Percentiles rank a stretch among this genome's conserved stretches.
These are phyloP conservation scores for Evansstolkia leycettana DNA, from an alignment of 495 filamentous ascomycete genomes.

Conservation along the genomic window DNA sequence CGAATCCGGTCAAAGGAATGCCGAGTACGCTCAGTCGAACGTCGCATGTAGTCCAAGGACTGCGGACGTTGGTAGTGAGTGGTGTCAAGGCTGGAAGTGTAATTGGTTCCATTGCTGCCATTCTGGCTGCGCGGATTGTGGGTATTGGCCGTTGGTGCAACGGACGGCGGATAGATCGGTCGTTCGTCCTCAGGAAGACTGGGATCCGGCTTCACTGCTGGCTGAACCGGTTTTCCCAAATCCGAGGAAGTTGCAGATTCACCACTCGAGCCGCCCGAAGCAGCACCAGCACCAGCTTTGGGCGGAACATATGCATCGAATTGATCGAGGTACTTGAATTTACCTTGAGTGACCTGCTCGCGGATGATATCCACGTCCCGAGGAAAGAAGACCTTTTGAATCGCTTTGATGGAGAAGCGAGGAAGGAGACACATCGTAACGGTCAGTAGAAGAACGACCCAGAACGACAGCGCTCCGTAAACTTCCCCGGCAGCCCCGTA, in stretches of 20 bases:
- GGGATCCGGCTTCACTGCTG: slow-evolving; percentile 39
- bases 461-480: slow-evolving; percentile 73
- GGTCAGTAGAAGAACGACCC: slow-evolving; percentile 66
- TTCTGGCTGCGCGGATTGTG: slow-evolving; percentile 78
- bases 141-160: slow-evolving; percentile 61
- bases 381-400: slow-evolving; percentile 90
- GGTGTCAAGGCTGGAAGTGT: slow-evolving; percentile 52
- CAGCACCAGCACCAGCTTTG: slow-evolving; percentile 9
- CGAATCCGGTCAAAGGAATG: slow-evolving; percentile 37
- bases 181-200: slow-evolving; percentile 69
- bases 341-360: slow-evolving; percentile 73
- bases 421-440: slow-evolving; percentile 72
- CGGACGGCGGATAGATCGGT: slow-evolving; percentile 84
- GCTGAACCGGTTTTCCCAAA: slow-evolving; percentile 49
- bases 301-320: slow-evolving; percentile 32
- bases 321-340: slow-evolving; percentile 58
- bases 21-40: slow-evolving; percentile 66
- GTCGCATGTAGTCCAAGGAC: slow-evolving; percentile 57
- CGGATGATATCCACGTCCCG: slow-evolving; percentile 92
- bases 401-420: slow-evolving; percentile 67
- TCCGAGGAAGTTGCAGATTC: slow-evolving; percentile 49
- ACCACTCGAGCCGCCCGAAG: slow-evolving; percentile 18
- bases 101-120: slow-evolving; percentile 88
- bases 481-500: slow-evolving; percentile 69
- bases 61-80: slow-evolving; percentile 30